Evolutionary conservation across 805 yeast species (phyloP).

Genomic region (Wickerhamomyces chambardii): DNA sequence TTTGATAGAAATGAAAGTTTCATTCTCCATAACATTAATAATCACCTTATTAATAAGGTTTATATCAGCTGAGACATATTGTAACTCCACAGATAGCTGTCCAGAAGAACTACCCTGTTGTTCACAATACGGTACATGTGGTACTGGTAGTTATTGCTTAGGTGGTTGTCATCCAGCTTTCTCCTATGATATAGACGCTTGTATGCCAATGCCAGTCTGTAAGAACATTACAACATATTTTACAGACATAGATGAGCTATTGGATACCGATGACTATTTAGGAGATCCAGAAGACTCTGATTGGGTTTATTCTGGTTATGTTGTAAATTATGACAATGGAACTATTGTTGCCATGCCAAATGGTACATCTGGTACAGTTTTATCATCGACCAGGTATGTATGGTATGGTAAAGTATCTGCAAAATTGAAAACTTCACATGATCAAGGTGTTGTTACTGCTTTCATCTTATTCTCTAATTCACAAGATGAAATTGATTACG

Average conservation of each 20-base stretch:
- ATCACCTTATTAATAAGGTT: too few species aligned
- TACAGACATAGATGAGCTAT: conserved; percentile 20
- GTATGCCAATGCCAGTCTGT: conserved; percentile 85
- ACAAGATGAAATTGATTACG: conserved; percentile 87
- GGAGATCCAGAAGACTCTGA: conserved; percentile 64
- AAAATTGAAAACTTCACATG: conserved; percentile 63
- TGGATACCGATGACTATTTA: conserved; percentile 22
- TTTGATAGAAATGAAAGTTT: too few species aligned
- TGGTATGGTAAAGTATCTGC: conserved; percentile 85
- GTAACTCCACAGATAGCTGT: conserved; percentile 50
- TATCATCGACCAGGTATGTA: conserved; percentile 68
- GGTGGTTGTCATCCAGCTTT: conserved; percentile 82
- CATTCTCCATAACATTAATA: too few species aligned
- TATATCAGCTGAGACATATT: conserved; percentile 18
- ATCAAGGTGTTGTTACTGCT: conserved; percentile 77
- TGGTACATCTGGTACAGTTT: conserved; percentile 64
- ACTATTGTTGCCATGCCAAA: conserved; percentile 73
- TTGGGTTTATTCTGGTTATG: conserved; percentile 60
- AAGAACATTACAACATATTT: conserved; percentile 34
- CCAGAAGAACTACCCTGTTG: conserved; percentile 85
- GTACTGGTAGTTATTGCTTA: conserved; percentile 68
- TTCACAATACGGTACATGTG: conserved; percentile 72
- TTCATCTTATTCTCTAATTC: conserved; percentile 75
- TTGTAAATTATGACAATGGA: conserved; percentile 45
- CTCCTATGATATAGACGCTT: conserved; percentile 48